phyloP scores from a whole-genome alignment of 768 basidiomycete genomes.

The Kwoniella sp. region DNA sequence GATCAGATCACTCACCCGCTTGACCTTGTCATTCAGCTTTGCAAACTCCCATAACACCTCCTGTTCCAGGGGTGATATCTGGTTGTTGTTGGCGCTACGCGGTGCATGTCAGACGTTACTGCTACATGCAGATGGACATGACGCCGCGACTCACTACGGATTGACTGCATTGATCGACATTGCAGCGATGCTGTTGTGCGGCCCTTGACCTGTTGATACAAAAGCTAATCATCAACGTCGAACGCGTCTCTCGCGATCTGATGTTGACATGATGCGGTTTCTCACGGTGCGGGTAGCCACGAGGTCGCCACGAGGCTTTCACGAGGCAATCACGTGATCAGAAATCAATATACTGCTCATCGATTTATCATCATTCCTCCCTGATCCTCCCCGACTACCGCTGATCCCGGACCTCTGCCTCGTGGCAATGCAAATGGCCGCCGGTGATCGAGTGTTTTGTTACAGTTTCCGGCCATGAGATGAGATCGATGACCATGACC shows the following conservation, averaged over 20 bases:
- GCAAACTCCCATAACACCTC: conserved; percentile 90
- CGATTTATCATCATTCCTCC: background rate
- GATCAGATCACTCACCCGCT: conserved; percentile 57
- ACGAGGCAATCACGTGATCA: too few relatives aligned
- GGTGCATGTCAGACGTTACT: background rate
- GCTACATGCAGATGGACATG: background rate
- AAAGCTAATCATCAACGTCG: too few relatives aligned
- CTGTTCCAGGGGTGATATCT: conserved; percentile 65
- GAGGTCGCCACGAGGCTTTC: too few relatives aligned
- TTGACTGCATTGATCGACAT: conserved; percentile 24
- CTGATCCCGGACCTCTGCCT: too few relatives aligned
- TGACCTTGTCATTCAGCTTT: conserved; percentile 74
- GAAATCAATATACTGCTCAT: background rate
- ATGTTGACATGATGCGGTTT: too few relatives aligned
- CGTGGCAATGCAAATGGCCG: background rate
- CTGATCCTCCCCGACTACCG: too few relatives aligned
- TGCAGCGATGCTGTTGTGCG: too few relatives aligned
- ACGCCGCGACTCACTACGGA: conserved; percentile 22
- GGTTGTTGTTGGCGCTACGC: conserved; percentile 58
- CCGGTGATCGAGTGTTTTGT: background rate
- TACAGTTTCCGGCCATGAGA: background rate
- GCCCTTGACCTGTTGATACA: too few relatives aligned
- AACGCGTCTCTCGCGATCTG: too few relatives aligned
- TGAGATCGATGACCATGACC: too few relatives aligned
- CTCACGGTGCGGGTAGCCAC: too few relatives aligned